These are phyloP conservation scores for Ceraceosorus guamensis DNA, from an alignment of 1,284 basidiomycete genomes.

Conservation along the genomic window DNA sequence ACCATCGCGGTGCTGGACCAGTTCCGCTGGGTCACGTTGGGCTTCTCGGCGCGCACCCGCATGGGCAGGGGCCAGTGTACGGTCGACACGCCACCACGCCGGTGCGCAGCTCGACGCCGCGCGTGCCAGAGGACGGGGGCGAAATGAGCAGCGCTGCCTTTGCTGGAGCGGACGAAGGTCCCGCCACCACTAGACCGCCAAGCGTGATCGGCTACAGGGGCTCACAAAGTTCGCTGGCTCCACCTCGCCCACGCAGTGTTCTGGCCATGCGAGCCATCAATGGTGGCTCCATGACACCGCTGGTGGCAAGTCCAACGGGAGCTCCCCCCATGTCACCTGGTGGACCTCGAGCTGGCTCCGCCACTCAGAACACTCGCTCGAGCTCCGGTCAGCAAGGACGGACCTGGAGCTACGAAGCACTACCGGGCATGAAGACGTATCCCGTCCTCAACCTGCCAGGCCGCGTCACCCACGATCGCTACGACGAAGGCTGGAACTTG, in stretches of 20 bases:
- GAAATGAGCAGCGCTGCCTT: slow-evolving; percentile 27
- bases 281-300: slow-evolving; percentile 12
- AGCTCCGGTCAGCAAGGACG: not conserved
- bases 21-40: slow-evolving; percentile 11
- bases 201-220: too few relatives aligned
- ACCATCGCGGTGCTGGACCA: slow-evolving; percentile 5
- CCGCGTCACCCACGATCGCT: slow-evolving; percentile 30
- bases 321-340: not conserved
- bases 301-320: slow-evolving; percentile 4
- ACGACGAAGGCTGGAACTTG: slow-evolving; percentile 30
- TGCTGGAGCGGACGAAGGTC: slow-evolving; percentile 7
- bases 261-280: not conserved
- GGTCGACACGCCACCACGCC: slow-evolving; percentile 24
- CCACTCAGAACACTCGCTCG: slow-evolving; percentile 6
- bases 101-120: slow-evolving; percentile 27
- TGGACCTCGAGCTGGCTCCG: slow-evolving; percentile 6
- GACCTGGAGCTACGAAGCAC: not conserved
- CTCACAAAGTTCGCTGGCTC: too few relatives aligned
- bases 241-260: not conserved
- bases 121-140: slow-evolving; percentile 38
- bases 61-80: slow-evolving; percentile 6
- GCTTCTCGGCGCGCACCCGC: slow-evolving; percentile 17
- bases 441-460: slow-evolving; percentile 32
- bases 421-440: slow-evolving; percentile 25
- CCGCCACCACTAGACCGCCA: too few relatives aligned